Conservation (phyloP, 2,329 filamentous ascomycete genomes). For the Aspergillus versicolor region DNA sequence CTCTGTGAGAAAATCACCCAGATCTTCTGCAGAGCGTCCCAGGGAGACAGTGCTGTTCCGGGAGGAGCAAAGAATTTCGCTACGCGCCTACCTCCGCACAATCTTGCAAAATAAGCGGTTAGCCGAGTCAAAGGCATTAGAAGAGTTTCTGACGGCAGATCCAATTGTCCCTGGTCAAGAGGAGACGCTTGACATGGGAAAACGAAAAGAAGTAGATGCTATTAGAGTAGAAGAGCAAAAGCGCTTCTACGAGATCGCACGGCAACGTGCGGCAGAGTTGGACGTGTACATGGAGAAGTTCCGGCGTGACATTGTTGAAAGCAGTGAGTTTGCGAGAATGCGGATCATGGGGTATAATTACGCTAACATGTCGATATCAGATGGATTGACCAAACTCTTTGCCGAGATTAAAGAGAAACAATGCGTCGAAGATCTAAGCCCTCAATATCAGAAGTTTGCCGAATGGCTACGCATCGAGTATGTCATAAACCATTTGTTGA, state of each 20-base stretch:
- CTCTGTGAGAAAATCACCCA: slow-evolving; percentile 30
- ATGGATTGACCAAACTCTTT: slow-evolving; percentile 90
- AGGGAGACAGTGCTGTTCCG: slow-evolving; percentile 66
- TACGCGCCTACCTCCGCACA: slow-evolving; percentile 85
- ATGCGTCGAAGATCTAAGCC: slow-evolving; percentile 80
- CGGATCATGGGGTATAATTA: slow-evolving; percentile 31
- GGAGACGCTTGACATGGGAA: slow-evolving; percentile 76
- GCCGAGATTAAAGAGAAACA: slow-evolving; percentile 89
- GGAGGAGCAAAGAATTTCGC: slow-evolving; percentile 85
- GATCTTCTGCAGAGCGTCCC: slow-evolving; percentile 43
- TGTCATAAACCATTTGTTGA: slow-evolving; percentile 15
- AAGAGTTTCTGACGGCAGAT: slow-evolving; percentile 76
- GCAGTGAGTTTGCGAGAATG: slow-evolving; percentile 57
- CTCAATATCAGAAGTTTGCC: slow-evolving; percentile 96
- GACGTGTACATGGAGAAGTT: slow-evolving; percentile 96
- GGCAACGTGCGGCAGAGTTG: slow-evolving; percentile 83
- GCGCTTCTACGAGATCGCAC: slow-evolving; percentile 91
- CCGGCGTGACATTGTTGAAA: slow-evolving; percentile 65
- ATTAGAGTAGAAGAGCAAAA: slow-evolving; percentile 89
- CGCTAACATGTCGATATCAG: slow-evolving; percentile 34
- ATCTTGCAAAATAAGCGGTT: slow-evolving; percentile 82
- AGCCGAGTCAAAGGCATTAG: slow-evolving; percentile 77
- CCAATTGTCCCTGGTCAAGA: slow-evolving; percentile 75
- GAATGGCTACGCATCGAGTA: slow-evolving; percentile 95
- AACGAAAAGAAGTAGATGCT: slow-evolving; percentile 78